A percentile compares a stretch with the other conserved stretches of the same genome.
Conservation (phyloP, 2,329 filamentous ascomycete species). For the Stemphylium vesicarium region DNA sequence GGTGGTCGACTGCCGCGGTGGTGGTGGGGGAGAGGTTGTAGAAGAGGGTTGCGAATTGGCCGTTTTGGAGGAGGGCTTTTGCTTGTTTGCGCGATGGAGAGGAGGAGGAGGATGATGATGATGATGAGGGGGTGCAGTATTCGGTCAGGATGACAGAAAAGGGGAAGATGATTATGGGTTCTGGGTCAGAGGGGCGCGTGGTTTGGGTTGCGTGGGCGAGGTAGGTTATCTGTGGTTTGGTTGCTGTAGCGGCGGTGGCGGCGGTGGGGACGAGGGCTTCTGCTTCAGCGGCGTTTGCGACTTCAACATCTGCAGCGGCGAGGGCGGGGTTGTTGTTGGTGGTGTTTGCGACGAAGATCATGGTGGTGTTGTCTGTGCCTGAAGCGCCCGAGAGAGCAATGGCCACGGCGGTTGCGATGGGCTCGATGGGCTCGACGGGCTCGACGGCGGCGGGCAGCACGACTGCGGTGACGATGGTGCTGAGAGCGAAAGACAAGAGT, state of each 20-base stretch:
- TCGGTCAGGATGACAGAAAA: constrained; percentile 20
- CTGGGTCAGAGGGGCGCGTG: neutral
- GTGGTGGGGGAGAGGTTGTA: neutral
- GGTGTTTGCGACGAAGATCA: neutral
- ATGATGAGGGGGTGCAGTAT: no score
- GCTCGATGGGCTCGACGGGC: no score
- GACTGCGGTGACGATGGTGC: neutral
- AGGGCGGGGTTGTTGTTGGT: neutral
- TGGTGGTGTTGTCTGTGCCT: neutral
- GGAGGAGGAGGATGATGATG: neutral
- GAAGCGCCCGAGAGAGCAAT: neutral
- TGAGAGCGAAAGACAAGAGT: neutral
- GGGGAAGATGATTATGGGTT: constrained; percentile 19
- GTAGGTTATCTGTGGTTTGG: neutral
- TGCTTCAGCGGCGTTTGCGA: no score
- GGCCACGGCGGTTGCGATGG: neutral
- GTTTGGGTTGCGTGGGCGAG: constrained; percentile 1
- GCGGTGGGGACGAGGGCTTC: neutral
- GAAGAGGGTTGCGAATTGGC: neutral
- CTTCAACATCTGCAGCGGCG: neutral
- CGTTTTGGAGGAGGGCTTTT: neutral
- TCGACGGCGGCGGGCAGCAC: neutral
- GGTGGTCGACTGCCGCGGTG: constrained; percentile 1
- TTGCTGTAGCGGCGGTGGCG: neutral
- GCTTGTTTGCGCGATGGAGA: neutral